phyloP scores from a whole-genome alignment of 345 rosid genomes.

The Rhizophora mangle region DNA sequence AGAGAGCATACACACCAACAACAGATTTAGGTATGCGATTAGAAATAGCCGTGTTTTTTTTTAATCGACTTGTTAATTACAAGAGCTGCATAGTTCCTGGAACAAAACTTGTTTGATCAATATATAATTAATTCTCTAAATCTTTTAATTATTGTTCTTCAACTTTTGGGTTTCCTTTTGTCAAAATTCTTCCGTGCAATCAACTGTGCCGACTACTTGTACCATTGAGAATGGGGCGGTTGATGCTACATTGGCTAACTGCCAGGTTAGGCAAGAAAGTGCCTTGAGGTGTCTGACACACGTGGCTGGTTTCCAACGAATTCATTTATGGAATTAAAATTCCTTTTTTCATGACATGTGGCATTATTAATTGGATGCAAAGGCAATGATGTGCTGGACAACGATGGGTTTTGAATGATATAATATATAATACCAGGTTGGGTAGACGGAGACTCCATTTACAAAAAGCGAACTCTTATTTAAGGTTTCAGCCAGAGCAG shows the following conservation, averaged over 20 bases:
- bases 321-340: conserved; percentile 8
- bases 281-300: conserved; percentile 5
- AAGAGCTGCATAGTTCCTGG: too few relatives aligned
- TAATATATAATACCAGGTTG: not conserved
- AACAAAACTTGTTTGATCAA: not conserved
- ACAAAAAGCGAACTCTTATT: not conserved
- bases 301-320: not conserved
- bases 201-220: conserved; percentile 17
- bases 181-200: not conserved
- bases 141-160: not conserved
- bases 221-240: conserved; percentile 28
- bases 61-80: not conserved
- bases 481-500: not conserved
- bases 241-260: not conserved
- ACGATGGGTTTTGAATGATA: conserved; percentile 14
- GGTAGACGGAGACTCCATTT: conserved; percentile 19
- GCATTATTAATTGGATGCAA: conserved; percentile 29
- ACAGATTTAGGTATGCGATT: not conserved
- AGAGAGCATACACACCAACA: not conserved
- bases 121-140: not conserved
- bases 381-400: conserved; percentile 23
- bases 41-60: not conserved
- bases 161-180: conserved; percentile 10
- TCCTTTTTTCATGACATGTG: conserved; percentile 20
- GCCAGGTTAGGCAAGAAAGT: not conserved